A percentile compares a stretch with the other conserved stretches of the same genome.
phyloP scores from a whole-genome alignment of 1,139 yeast species.

The Taiozyma sp. region DNA sequence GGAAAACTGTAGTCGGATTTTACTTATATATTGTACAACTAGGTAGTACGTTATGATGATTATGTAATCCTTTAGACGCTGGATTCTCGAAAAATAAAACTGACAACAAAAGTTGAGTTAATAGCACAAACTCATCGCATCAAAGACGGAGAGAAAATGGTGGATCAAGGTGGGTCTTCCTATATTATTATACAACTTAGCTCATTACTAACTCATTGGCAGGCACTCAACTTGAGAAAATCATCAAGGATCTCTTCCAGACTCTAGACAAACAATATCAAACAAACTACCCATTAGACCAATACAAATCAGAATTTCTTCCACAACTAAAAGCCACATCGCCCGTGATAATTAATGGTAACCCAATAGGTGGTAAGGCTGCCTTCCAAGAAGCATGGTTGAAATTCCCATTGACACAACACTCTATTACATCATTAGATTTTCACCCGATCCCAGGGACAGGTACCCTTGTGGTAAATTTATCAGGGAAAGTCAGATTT shows the following conservation, averaged over 20 bases:
- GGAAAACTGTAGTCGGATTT: too few species aligned
- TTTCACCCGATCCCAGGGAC: constrained; percentile 72
- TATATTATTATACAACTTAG: too few species aligned
- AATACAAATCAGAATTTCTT: constrained; percentile 44
- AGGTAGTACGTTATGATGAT: background rate
- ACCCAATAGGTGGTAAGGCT: constrained; percentile 55
- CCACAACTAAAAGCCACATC: constrained; percentile 41
- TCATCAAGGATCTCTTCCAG: constrained; percentile 25
- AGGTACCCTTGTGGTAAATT: constrained; percentile 47
- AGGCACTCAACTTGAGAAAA: constrained; percentile 21
- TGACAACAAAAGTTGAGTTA: background rate
- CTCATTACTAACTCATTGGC: background rate
- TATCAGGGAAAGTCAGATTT: constrained; percentile 63
- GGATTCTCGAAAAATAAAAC: background rate
- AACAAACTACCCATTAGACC: constrained; percentile 34
- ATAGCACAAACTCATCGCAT: background rate
- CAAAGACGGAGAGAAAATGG: constrained; percentile 6
- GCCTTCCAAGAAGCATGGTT: constrained; percentile 68
- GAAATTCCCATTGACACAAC: constrained; percentile 55
- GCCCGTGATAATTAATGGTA: constrained; percentile 58
- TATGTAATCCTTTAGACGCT: background rate
- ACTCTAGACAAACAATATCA: constrained; percentile 31
- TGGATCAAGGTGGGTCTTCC: constrained; percentile 17
- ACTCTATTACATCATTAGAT: constrained; percentile 58
- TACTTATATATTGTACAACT: too few species aligned